Conservation (phyloP, 169 alveolate species). For the Ichthyophthirius multifiliis region DNA sequence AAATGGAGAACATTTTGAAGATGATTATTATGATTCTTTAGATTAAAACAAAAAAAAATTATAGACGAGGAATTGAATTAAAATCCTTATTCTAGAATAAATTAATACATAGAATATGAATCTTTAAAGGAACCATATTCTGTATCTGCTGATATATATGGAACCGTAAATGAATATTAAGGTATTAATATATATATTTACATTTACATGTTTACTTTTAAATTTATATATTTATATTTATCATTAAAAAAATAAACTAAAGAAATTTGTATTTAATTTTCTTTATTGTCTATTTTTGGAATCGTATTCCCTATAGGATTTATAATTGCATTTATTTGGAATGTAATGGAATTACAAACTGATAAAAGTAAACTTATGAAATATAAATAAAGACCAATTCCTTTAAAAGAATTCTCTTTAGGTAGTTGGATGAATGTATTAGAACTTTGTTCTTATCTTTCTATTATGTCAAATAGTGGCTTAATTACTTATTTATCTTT, state of each 20-base stretch:
- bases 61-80: neutral
- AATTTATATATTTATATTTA: too few relatives aligned
- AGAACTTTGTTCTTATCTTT: constrained; percentile 14
- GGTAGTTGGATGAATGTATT: constrained; percentile 30
- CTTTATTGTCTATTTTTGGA: constrained; percentile 24
- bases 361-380: constrained; percentile 15
- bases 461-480: neutral
- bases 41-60: neutral
- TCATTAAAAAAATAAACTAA: too few relatives aligned
- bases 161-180: constrained; percentile 37
- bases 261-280: constrained; percentile 14
- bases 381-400: constrained; percentile 19
- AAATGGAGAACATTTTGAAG: neutral
- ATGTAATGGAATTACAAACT: constrained; percentile 4
- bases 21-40: neutral
- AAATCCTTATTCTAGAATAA: neutral
- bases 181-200: too few relatives aligned
- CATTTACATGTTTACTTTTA: too few relatives aligned
- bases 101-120: constrained; percentile 13
- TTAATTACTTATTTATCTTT: constrained; percentile 1
- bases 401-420: constrained; percentile 14
- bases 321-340: constrained; percentile 29
- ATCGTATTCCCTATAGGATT: constrained; percentile 20
- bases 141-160: constrained; percentile 26
- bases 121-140: constrained; percentile 10